phyloP scores from a whole-genome alignment of 202 grass and related monocot genomes.

The Miscanthus sacchariflorus region DNA sequence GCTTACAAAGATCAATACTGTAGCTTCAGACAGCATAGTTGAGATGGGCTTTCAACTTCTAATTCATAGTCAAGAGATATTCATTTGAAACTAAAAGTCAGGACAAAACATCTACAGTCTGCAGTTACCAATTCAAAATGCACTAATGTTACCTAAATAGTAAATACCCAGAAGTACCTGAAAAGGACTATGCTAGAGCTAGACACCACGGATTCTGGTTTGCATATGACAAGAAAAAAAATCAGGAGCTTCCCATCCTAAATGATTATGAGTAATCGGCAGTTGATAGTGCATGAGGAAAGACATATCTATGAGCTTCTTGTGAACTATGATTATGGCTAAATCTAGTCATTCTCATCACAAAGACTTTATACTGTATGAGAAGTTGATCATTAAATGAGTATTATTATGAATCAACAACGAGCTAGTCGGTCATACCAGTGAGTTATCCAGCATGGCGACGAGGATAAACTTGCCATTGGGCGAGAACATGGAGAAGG shows the following conservation, averaged over 20 bases:
- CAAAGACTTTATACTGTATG: background rate
- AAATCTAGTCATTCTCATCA: background rate
- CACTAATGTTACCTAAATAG: background rate
- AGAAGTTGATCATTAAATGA: background rate
- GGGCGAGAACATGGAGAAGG: slow-evolving; percentile 93
- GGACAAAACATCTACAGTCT: slow-evolving; percentile 10
- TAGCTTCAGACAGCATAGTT: slow-evolving; percentile 6
- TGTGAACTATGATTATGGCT: background rate
- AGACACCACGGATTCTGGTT: background rate
- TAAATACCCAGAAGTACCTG: background rate
- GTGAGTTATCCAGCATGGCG: slow-evolving; percentile 73
- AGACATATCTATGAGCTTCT: background rate
- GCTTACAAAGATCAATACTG: background rate
- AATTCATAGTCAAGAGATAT: background rate
- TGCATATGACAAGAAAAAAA: background rate
- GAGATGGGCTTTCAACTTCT: background rate
- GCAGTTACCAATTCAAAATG: slow-evolving; percentile 20
- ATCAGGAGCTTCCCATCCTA: background rate
- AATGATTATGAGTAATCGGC: background rate
- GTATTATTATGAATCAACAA: background rate
- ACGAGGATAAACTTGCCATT: slow-evolving; percentile 95
- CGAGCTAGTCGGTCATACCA: slow-evolving; percentile 55
- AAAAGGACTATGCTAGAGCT: background rate
- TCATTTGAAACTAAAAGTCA: slow-evolving; percentile 11
- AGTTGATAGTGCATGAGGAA: background rate